Evolutionary conservation across 2,329 filamentous ascomycete species (phyloP).

Genomic region (Huntiella moniliformis): DNA sequence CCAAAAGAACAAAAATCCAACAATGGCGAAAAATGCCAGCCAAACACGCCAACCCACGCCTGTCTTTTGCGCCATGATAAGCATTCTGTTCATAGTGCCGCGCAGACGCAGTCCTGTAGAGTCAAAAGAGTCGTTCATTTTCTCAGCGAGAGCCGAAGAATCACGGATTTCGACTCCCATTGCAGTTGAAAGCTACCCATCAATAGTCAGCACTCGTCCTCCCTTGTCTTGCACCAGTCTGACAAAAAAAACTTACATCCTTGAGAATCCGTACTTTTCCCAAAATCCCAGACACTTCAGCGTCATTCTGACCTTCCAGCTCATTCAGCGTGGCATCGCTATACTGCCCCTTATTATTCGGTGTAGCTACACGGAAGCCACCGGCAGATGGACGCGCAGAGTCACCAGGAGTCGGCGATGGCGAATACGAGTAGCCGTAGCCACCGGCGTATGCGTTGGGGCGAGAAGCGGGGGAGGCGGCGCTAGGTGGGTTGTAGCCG

Average conservation of each 20-base stretch:
- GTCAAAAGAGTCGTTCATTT: conserved; percentile 93
- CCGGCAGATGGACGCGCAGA: conserved; percentile 12
- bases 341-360: conserved; percentile 72
- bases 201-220: background rate
- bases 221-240: too few relatives aligned
- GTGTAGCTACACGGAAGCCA: conserved; percentile 48
- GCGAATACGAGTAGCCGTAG: conserved; percentile 24
- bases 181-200: conserved; percentile 57
- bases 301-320: conserved; percentile 88
- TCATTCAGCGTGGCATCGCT: conserved; percentile 80
- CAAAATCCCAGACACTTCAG: conserved; percentile 73
- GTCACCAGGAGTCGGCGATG: conserved; percentile 4
- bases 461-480: conserved; percentile 21
- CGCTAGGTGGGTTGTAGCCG: conserved; percentile 37
- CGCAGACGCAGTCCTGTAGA: conserved; percentile 59
- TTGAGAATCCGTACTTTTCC: conserved; percentile 82
- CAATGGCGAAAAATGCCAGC: conserved; percentile 71
- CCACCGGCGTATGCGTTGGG: conserved; percentile 19
- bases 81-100: conserved; percentile 94
- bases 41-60: conserved; percentile 95
- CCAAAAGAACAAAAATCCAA: conserved; percentile 70
- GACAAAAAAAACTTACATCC: conserved; percentile 40
- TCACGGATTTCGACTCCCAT: conserved; percentile 94
- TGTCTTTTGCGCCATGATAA: conserved; percentile 82
- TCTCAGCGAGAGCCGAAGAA: conserved; percentile 70